Evolutionary conservation across 2,329 filamentous ascomycete species (phyloP).

Genomic region (Aspergillus melleus): DNA sequence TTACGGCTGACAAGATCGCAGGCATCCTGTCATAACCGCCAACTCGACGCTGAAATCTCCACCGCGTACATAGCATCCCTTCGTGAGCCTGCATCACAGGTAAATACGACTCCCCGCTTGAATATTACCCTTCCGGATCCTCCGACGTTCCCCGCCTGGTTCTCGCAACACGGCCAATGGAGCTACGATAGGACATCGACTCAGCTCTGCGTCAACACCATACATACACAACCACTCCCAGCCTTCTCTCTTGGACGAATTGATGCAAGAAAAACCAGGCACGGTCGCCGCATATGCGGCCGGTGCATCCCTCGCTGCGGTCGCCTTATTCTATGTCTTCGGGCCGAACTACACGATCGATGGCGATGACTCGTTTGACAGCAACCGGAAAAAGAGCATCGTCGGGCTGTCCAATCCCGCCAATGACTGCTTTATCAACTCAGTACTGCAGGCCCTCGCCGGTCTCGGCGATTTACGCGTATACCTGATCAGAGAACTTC

Average conservation of each 20-base stretch:
- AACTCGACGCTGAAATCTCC: background rate
- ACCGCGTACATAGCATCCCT: background rate
- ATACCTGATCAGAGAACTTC: conserved; percentile 89
- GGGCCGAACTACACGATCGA: conserved; percentile 96
- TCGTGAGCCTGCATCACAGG: background rate
- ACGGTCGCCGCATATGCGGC: conserved; percentile 91
- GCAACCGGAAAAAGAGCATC: conserved; percentile 75
- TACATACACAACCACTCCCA: background rate
- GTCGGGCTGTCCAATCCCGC: conserved; percentile 88
- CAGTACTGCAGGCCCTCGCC: conserved; percentile 87
- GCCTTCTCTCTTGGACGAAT: conserved; percentile 7
- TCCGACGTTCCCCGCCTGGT: background rate
- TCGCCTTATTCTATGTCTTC: conserved; percentile 95
- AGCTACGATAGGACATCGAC: conserved; percentile 13
- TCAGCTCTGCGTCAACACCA: background rate
- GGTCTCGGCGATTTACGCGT: conserved; percentile 84
- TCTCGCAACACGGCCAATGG: conserved; percentile 11
- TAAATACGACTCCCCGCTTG: background rate
- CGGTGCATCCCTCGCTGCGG: conserved; percentile 89
- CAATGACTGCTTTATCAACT: conserved; percentile 98
- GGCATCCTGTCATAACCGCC: conserved; percentile 5
- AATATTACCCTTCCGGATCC: background rate
- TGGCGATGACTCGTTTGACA: conserved; percentile 63
- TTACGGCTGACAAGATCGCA: conserved; percentile 6
- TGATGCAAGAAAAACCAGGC: conserved; percentile 79